Conservation (phyloP, 306 rosid genomes). For the Cucurbita maxima region DNA sequence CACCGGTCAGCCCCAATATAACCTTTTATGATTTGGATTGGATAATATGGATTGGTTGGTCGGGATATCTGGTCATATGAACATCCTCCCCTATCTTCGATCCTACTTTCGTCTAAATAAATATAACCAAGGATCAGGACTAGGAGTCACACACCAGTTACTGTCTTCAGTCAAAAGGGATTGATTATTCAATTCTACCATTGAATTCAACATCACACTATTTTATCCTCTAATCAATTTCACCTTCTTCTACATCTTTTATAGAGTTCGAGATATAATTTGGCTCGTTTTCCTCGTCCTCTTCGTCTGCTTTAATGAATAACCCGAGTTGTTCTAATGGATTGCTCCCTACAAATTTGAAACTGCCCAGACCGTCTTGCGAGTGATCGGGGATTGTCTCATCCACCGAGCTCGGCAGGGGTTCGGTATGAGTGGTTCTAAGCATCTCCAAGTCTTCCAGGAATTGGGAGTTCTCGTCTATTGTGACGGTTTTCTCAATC, state of each 20-base stretch:
- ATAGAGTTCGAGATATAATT: constrained; percentile 23
- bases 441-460: constrained; percentile 76
- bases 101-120: not conserved
- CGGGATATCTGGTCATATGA: too few relatives aligned
- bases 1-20: too few relatives aligned
- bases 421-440: constrained; percentile 41
- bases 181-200: not conserved
- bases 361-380: constrained; percentile 53
- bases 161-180: not conserved
- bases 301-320: constrained; percentile 63
- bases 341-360: constrained; percentile 52
- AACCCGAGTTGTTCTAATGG: constrained; percentile 70
- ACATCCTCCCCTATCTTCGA: not conserved
- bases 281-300: constrained; percentile 62
- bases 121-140: not conserved
- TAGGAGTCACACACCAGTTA: not conserved
- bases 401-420: constrained; percentile 42
- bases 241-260: constrained; percentile 74
- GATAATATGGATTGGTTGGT: too few relatives aligned
- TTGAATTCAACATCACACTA: not conserved
- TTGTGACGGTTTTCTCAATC: constrained; percentile 80
- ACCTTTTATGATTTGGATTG: too few relatives aligned
- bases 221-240: constrained; percentile 33
- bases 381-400: constrained; percentile 64
- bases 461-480: constrained; percentile 63